Evolutionary conservation across 176 grass and related monocot genomes (phyloP), one percentile per base, ranked within the genome.

Genomic region (Alopecurus myosuroides): DNA sequence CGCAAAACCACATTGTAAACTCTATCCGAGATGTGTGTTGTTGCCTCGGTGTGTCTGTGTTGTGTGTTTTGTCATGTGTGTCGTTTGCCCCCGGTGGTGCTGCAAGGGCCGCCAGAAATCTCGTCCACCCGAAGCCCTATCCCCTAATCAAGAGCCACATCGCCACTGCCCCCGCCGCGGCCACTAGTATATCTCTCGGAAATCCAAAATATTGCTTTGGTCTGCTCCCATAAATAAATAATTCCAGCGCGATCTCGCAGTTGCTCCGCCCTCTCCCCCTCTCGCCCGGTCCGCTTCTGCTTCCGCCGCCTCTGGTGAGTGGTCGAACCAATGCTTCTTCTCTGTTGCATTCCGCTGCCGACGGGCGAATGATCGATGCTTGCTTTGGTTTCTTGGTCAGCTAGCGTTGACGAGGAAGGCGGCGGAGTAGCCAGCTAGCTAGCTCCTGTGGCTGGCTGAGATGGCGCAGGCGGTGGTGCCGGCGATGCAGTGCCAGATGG

Each of bases 381-480:
- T 61, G 17, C 6, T 46, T 69, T 69, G 19, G 19, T 68, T 57
- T 11, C 11, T 15, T 81, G 42, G 14, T 80, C 42, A 28, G 79
- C 6, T 42, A 69, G 20, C 66, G 66, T 3, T 68, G 19, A 65
- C 29, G 11, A 39, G 17, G 34, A 69, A 31, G 53, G 58, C 45
- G 42, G 63, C 15, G 17, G 19, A 39, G 65, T 22, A 5, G 10
- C 10, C 34, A 9, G 20, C 51, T 30, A 31, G 20, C 52, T 53
- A 53, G 51, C 52, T 56, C 20, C 8, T 1, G 53, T 5, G 29
- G 5, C 50, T n/a, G 17, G 55, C 49, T 20, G 39, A 7, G 66
- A 99, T 99, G 97, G 97, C 94, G 58, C 92, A 97, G 78, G 94
- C 88, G 73, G 81, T 97, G 83, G 88, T 99, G 45, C 92, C 94